These are phyloP conservation scores for Suhomyces yuchorum DNA, from an alignment of 1,139 yeast species.

Conservation along the genomic window DNA sequence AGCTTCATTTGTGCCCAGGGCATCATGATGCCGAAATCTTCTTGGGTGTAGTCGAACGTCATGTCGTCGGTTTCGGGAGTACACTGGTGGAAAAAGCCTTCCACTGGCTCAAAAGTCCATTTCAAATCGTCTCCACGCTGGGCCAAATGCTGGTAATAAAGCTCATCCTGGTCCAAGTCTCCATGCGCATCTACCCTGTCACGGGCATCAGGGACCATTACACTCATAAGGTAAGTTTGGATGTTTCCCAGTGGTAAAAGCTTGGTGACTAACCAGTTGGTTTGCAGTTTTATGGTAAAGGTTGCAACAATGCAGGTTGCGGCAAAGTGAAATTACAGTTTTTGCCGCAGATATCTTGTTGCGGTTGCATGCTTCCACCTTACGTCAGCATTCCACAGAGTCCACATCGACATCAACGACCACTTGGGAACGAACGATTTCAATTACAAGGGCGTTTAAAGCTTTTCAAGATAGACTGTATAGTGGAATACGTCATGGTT, in stretches of 20 bases:
- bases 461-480: not conserved
- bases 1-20: constrained; percentile 49
- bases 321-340: not conserved
- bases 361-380: not conserved
- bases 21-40: constrained; percentile 50
- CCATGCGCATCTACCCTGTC: constrained; percentile 43
- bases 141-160: constrained; percentile 22
- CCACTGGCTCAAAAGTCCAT: constrained; percentile 49
- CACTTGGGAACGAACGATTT: too few species aligned
- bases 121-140: not conserved
- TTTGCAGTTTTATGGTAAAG: constrained; percentile 3
- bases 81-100: constrained; percentile 58
- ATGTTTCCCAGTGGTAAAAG: not conserved
- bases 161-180: constrained; percentile 33
- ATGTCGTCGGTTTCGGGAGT: constrained; percentile 47
- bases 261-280: not conserved
- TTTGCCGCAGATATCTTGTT: not conserved
- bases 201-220: constrained; percentile 33
- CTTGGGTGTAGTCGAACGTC: constrained; percentile 46
- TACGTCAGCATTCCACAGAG: not conserved
- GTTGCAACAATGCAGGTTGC: not conserved
- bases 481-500: too few species aligned
- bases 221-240: constrained; percentile 23
- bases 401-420: not conserved
- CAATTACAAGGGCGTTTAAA: not conserved